Evolutionary conservation across 1,284 basidiomycete species (phyloP), one percentile per base, ranked within the genome.

Genomic region (Cutaneotrichosporon dermatis): DNA sequence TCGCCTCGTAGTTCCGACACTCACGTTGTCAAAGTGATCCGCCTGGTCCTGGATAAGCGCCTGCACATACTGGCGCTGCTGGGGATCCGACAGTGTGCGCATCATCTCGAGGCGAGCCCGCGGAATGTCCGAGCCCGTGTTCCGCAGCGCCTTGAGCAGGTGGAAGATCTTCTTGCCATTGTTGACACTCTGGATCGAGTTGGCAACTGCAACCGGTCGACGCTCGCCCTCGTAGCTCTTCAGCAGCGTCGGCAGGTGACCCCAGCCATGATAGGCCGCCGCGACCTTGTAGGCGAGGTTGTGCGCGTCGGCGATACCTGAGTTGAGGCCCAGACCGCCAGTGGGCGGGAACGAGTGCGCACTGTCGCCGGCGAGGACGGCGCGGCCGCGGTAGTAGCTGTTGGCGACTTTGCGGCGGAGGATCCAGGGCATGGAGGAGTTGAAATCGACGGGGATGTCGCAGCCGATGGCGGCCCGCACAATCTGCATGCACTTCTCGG

Each of bases 321-420:
- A 62, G 57, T 69, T 69, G 37, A 69, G 57, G 12, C 66, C 66
- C 8, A 68, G 54, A 5, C 68, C 68, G 1, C 68, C 68, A 0
- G 68, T 69, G 1, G 68, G 68, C 2, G 68, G 68, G 56, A 66
- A 68, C 34, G 55, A 60, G 61, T 70, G 64, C 4, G 66, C 67
- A 6, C 60, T 34, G 58, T 69, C 61, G 35, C 61, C 61, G 4
- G 63, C 66, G 4, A 66, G 59, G 10, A 67, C 64, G 13, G 63
- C 57, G n/a, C 60, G 60, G 2, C 65, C 62, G 4, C 49, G 43
- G 54, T 57, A 62, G 41, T 64, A 69, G 58, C 62, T 58, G 51
- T 64, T 58, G 6, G 65, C 65, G 35, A 69, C 67, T 56, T 69
- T 64, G 41, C 65, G 62, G 12, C 64, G 62, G 12, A 69, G 55